Percentiles rank a stretch among this genome's conserved stretches.
Conservation (phyloP, 177 flowering plant species). For the Vitis hybrid region DNA sequence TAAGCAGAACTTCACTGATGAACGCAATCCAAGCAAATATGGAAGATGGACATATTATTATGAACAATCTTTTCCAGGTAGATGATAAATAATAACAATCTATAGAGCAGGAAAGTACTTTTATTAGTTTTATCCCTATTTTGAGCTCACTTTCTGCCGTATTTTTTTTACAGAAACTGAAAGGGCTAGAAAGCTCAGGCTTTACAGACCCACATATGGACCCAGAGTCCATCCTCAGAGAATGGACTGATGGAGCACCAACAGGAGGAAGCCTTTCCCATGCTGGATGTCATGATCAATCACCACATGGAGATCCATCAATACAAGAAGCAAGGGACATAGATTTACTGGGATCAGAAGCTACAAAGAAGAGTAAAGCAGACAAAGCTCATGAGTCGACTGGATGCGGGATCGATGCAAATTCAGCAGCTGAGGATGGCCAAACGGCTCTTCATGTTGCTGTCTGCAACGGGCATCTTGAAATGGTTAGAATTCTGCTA, state of each 20-base stretch:
- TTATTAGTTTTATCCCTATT: background rate
- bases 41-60: slow-evolving; percentile 54
- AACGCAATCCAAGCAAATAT: slow-evolving; percentile 52
- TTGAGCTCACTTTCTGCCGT: slow-evolving; percentile 10
- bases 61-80: slow-evolving; percentile 78
- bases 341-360: slow-evolving; percentile 9
- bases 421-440: slow-evolving; percentile 22
- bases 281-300: slow-evolving; percentile 21
- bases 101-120: background rate
- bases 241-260: slow-evolving; percentile 34
- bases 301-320: slow-evolving; percentile 16
- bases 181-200: slow-evolving; percentile 32
- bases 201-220: slow-evolving; percentile 27
- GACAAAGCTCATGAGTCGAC: slow-evolving; percentile 9
- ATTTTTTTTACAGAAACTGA: slow-evolving; percentile 49
- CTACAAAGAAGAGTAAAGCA: slow-evolving; percentile 12
- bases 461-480: slow-evolving; percentile 35
- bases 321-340: slow-evolving; percentile 17
- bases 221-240: slow-evolving; percentile 25
- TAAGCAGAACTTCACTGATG: slow-evolving; percentile 54
- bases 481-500: slow-evolving; percentile 41
- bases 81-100: background rate
- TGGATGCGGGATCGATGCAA: slow-evolving; percentile 15
- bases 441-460: slow-evolving; percentile 50
- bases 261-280: slow-evolving; percentile 17